Percentiles rank a stretch among this genome's conserved stretches.
These are phyloP conservation scores for Lanmaoa pseudosensibilis DNA, from an alignment of 768 basidiomycete species.

Conservation along the genomic window DNA sequence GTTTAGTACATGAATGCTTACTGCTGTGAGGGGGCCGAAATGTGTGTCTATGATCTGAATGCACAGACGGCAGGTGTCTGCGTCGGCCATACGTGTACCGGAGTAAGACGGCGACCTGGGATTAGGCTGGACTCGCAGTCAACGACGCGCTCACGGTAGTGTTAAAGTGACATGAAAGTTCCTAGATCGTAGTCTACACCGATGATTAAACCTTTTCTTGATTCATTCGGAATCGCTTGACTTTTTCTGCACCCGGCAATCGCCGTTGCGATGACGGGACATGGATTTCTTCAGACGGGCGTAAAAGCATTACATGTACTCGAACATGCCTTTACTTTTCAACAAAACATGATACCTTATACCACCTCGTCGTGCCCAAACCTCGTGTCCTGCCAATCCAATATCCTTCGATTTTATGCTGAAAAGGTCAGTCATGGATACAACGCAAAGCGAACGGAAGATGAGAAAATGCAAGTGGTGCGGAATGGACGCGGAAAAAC, in stretches of 20 bases:
- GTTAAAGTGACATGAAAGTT: slow-evolving; percentile 15
- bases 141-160: background rate
- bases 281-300: background rate
- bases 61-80: slow-evolving; percentile 60
- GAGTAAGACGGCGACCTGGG: background rate
- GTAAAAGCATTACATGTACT: slow-evolving; percentile 9
- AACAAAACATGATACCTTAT: background rate
- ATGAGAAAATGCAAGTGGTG: background rate
- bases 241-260: slow-evolving; percentile 1
- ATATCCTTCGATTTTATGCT: slow-evolving; percentile 20
- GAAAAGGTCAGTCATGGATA: slow-evolving; percentile 32
- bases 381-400: background rate
- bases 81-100: slow-evolving; percentile 54
- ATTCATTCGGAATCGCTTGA: background rate
- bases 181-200: background rate
- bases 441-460: slow-evolving; percentile 5
- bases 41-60: slow-evolving; percentile 61
- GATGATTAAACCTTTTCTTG: background rate
- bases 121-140: background rate
- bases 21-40: slow-evolving; percentile 66
- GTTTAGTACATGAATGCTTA: slow-evolving; percentile 35
- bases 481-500: background rate
- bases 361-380: background rate
- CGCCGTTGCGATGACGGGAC: background rate
- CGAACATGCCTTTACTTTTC: slow-evolving; percentile 8